phyloP scores from a whole-genome alignment of 306 rosid species.

The Sicyos baderoa region DNA sequence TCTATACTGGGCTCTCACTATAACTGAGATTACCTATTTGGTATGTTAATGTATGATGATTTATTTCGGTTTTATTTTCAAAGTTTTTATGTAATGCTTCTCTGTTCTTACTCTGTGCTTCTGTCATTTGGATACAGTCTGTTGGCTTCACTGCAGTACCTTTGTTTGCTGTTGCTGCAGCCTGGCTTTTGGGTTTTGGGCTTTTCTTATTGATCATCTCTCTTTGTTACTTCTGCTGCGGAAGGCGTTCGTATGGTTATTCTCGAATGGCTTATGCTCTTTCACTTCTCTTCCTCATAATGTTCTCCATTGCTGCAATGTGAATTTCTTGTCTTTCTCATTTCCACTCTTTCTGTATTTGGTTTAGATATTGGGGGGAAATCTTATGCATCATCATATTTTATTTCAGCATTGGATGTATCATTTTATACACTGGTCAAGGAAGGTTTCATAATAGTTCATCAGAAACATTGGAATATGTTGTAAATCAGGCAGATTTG shows the following conservation, averaged over 20 bases:
- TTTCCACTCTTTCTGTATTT: neutral
- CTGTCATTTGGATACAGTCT: constrained; percentile 29
- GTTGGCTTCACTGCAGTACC: constrained; percentile 51
- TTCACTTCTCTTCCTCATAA: constrained; percentile 35
- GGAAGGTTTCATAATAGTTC: constrained; percentile 36
- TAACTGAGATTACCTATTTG: neutral
- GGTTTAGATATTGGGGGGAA: neutral
- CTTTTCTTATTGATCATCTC: constrained; percentile 28
- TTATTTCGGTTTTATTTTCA: neutral
- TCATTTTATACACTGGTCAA: constrained; percentile 39
- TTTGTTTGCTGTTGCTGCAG: constrained; percentile 38
- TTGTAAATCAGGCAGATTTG: constrained; percentile 32
- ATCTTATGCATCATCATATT: constrained; percentile 13
- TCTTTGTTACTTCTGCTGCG: constrained; percentile 29
- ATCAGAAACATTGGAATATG: constrained; percentile 32
- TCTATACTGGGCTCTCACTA: neutral
- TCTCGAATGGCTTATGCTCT: constrained; percentile 35
- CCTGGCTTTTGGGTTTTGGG: constrained; percentile 45
- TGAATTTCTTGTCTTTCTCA: constrained; percentile 20
- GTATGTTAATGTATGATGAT: neutral
- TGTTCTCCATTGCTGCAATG: constrained; percentile 40
- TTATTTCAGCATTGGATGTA: constrained; percentile 41
- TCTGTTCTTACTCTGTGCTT: constrained; percentile 10
- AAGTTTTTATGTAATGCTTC: neutral
- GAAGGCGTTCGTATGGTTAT: constrained; percentile 32